phyloP scores from a whole-genome alignment of 2,329 filamentous ascomycete species.

The Ilyonectria sp. region DNA sequence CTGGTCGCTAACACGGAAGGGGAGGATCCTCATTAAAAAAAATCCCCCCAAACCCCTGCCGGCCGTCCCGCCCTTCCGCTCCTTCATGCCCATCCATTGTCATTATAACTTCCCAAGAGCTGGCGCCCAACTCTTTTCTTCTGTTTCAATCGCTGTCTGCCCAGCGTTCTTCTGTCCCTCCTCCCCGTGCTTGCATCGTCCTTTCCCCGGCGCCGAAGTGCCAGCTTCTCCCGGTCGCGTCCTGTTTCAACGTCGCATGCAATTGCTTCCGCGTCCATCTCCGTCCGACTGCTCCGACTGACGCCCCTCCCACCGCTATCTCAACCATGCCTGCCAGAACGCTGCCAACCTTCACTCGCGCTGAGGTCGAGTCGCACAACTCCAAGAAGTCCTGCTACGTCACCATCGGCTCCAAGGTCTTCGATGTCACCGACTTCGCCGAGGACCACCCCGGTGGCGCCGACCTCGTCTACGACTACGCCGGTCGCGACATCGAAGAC shows the following conservation, averaged over 20 bases:
- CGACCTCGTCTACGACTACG: constrained; percentile 91
- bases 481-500: constrained; percentile 85
- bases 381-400: constrained; percentile 91
- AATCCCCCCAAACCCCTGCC: constrained; percentile 45
- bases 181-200: constrained; percentile 5
- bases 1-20: constrained; percentile 44
- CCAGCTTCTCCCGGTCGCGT: constrained; percentile 29
- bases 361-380: constrained; percentile 87
- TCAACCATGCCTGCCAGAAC: constrained; percentile 81
- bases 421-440: constrained; percentile 93
- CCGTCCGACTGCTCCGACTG: constrained; percentile 30
- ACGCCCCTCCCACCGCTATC: constrained; percentile 28
- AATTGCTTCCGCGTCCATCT: constrained; percentile 27
- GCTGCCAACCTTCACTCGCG: constrained; percentile 85
- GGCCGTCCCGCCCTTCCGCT: constrained; percentile 34
- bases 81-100: constrained; percentile 9
- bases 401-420: constrained; percentile 90
- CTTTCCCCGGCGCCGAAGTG: constrained; percentile 14
- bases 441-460: constrained; percentile 92
- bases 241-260: constrained; percentile 20
- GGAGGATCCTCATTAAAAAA: constrained; percentile 52
- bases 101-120: constrained; percentile 20
- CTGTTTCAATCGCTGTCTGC: constrained; percentile 27
- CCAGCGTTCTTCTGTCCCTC: constrained; percentile 10
- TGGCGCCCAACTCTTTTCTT: constrained; percentile 19